Percentiles rank a stretch among this genome's conserved stretches.
These are phyloP conservation scores for Prunus mume DNA, from an alignment of 306 rosid species.

Conservation along the genomic window DNA sequence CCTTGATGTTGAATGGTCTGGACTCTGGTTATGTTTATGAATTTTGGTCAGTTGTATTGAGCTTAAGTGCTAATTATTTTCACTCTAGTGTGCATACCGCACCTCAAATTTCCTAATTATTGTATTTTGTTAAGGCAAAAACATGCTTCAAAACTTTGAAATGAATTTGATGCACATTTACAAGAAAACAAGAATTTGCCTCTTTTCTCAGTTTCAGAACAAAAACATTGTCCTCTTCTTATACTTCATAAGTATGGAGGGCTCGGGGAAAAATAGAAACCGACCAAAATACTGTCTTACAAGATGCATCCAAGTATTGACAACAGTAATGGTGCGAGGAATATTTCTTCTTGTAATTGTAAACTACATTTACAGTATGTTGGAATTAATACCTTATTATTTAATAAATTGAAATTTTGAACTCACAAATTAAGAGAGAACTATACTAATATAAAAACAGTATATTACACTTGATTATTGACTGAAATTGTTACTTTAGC, in stretches of 20 bases:
- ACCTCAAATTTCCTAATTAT: background rate
- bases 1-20: background rate
- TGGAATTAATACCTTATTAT: background rate
- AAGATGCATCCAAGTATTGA: conserved; percentile 1
- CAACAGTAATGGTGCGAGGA: background rate
- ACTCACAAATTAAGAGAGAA: background rate
- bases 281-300: background rate
- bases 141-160: conserved; percentile 1
- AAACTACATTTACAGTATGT: background rate
- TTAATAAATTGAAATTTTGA: background rate
- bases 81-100: background rate
- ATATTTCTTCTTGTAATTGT: background rate
- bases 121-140: background rate
- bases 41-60: background rate
- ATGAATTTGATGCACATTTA: background rate
- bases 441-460: background rate
- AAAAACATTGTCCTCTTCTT: background rate
- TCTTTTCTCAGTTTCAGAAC: background rate
- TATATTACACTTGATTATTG: too few species aligned
- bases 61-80: background rate
- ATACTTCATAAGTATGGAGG: background rate
- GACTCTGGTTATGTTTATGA: background rate
- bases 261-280: background rate
- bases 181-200: conserved; percentile 2
- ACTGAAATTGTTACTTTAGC: background rate